Conservation (phyloP, 305 asterid species). For the Lippia alba region DNA sequence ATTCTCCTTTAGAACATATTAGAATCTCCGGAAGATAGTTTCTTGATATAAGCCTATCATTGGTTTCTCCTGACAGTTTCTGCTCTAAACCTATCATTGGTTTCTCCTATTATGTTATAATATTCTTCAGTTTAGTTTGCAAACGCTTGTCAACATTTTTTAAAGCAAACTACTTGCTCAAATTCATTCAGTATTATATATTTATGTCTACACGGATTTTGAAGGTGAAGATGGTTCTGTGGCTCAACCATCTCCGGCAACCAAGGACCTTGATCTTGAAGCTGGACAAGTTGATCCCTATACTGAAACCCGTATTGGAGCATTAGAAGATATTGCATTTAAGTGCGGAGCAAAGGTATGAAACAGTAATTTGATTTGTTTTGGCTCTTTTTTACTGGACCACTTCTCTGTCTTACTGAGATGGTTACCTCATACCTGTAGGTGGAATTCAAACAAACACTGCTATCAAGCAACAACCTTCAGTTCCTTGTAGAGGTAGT, state of each 20-base stretch:
- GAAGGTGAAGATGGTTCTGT: constrained; percentile 71
- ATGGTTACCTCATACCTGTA: constrained; percentile 47
- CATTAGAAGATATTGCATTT: constrained; percentile 79
- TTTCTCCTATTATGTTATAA: constrained; percentile 14
- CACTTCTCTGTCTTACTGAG: constrained; percentile 32
- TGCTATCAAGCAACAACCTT: constrained; percentile 58
- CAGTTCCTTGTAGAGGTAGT: constrained; percentile 82
- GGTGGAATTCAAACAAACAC: constrained; percentile 81
- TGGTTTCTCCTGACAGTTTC: constrained; percentile 18
- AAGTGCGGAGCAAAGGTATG: constrained; percentile 92
- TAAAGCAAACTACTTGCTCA: constrained; percentile 16
- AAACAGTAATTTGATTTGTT: constrained; percentile 21
- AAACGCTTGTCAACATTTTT: constrained; percentile 3
- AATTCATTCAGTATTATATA: constrained; percentile 24
- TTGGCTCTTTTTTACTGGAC: constrained; percentile 1
- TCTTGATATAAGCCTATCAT: constrained; percentile 23
- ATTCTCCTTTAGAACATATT: constrained; percentile 22
- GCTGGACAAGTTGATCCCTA: constrained; percentile 75
- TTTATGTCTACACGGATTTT: constrained; percentile 28
- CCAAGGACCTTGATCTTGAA: constrained; percentile 75
- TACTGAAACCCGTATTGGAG: constrained; percentile 67
- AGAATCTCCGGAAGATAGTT: constrained; percentile 20
- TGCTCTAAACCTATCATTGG: constrained; percentile 24
- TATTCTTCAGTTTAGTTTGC: constrained; percentile 22
- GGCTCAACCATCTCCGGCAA: constrained; percentile 58